Evolutionary conservation across 257 asterid species (phyloP).

Genomic region (Anisodus tanguticus): DNA sequence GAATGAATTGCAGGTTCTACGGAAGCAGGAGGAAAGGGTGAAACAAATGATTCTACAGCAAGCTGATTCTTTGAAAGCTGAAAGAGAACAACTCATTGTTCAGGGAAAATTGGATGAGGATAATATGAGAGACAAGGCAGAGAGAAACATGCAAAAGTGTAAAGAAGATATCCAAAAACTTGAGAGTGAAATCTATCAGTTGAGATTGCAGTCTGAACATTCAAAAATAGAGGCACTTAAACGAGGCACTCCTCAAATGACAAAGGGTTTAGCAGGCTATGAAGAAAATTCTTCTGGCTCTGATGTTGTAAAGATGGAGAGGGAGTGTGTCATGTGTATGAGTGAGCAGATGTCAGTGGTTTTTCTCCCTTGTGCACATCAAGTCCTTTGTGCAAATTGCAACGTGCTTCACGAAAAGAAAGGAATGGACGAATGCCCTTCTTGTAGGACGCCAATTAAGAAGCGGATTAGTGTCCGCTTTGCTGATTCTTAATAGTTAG

Average conservation of each 20-base stretch:
- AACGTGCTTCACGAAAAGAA: conserved; percentile 42
- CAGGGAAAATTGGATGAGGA: conserved; percentile 48
- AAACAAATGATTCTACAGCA: conserved; percentile 33
- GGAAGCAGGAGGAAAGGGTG: conserved; percentile 68
- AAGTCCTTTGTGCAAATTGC: conserved; percentile 59
- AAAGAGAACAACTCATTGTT: conserved; percentile 47
- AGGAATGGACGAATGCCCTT: conserved; percentile 78
- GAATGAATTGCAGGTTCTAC: conserved; percentile 50
- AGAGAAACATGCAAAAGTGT: conserved; percentile 42
- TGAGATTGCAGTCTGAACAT: conserved; percentile 52
- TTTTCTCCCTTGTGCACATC: conserved; percentile 87
- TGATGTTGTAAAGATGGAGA: conserved; percentile 49
- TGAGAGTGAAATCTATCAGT: conserved; percentile 46
- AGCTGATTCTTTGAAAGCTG: conserved; percentile 37
- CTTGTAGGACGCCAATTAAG: conserved; percentile 68
- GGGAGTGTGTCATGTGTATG: conserved; percentile 93
- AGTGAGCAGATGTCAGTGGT: conserved; percentile 66
- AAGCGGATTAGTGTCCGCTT: conserved; percentile 52
- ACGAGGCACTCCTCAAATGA: no score
- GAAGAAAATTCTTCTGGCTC: neutral
- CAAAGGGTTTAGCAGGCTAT: no score
- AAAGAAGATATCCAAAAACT: conserved; percentile 48
- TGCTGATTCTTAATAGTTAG: conserved; percentile 31
- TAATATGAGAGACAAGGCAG: conserved; percentile 49
- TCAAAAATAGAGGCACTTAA: conserved; percentile 52